A percentile compares a stretch with the other conserved stretches of the same genome.
phyloP scores from a whole-genome alignment of 257 asterid species.

The Paulownia fortunei region DNA sequence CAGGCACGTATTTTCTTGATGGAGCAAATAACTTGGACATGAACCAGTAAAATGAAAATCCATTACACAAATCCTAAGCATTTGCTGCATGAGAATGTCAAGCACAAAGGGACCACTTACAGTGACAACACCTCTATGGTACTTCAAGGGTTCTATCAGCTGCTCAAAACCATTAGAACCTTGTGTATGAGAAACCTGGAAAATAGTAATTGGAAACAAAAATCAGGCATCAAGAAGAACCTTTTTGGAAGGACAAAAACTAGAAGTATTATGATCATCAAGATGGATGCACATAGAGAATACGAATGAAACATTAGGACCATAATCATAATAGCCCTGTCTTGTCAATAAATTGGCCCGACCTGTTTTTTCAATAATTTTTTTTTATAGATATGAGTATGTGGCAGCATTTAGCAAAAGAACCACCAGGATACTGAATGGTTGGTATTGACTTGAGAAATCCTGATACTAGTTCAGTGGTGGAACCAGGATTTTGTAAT shows the following conservation, averaged over 20 bases:
- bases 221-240: not conserved
- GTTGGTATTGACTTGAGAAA: too few relatives aligned
- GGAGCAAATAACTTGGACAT: not conserved
- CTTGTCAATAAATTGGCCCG: too few relatives aligned
- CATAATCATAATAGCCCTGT: not conserved
- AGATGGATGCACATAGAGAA: not conserved
- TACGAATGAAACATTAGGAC: not conserved
- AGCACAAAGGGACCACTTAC: conserved; percentile 27
- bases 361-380: too few relatives aligned
- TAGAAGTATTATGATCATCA: not conserved
- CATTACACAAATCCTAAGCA: not conserved
- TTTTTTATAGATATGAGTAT: too few relatives aligned
- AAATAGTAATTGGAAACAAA: not conserved
- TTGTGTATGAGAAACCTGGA: conserved; percentile 30
- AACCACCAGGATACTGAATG: too few relatives aligned
- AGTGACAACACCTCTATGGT: conserved; percentile 46
- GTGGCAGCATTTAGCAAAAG: too few relatives aligned
- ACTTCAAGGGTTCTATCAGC: conserved; percentile 40
- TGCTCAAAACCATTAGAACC: conserved; percentile 44
- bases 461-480: too few relatives aligned
- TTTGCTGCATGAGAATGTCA: not conserved
- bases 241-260: not conserved
- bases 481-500: too few relatives aligned
- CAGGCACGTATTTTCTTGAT: not conserved
- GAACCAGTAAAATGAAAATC: not conserved